These are phyloP conservation scores for Candida tibetensis DNA, from an alignment of 805 yeast genomes.

Conservation along the genomic window DNA sequence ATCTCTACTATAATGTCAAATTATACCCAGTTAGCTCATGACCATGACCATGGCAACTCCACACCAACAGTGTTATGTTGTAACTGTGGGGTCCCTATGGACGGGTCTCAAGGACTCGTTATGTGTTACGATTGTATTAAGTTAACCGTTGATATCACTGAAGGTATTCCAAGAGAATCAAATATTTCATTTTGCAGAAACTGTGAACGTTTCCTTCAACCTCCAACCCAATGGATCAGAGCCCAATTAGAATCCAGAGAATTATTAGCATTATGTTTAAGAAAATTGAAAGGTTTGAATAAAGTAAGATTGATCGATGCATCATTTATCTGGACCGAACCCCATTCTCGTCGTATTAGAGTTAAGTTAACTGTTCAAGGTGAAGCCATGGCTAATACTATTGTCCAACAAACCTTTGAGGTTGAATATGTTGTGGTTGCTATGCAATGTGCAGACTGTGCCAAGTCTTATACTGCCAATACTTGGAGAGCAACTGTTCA, in stretches of 20 bases:
- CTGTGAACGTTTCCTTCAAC: slow-evolving; percentile 94
- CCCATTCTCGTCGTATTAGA: slow-evolving; percentile 93
- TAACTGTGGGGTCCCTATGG: slow-evolving; percentile 98
- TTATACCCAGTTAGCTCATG: slow-evolving; percentile 40
- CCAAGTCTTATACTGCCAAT: slow-evolving; percentile 91
- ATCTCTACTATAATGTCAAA: slow-evolving; percentile 43
- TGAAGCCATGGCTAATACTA: slow-evolving; percentile 88
- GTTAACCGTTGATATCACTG: slow-evolving; percentile 88
- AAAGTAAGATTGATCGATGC: slow-evolving; percentile 91
- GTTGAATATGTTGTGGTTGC: slow-evolving; percentile 92
- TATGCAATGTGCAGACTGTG: slow-evolving; percentile 98
- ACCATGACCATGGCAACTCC: slow-evolving; percentile 27
- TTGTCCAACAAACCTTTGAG: slow-evolving; percentile 90
- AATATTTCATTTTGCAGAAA: slow-evolving; percentile 92
- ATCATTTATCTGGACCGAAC: slow-evolving; percentile 97
- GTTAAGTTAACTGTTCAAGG: slow-evolving; percentile 94
- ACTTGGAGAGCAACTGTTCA: slow-evolving; percentile 99
- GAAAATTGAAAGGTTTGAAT: slow-evolving; percentile 82
- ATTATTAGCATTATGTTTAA: slow-evolving; percentile 82
- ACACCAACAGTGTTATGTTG: slow-evolving; percentile 92
- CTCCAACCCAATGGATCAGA: slow-evolving; percentile 90
- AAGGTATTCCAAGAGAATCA: slow-evolving; percentile 89
- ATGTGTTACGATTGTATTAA: slow-evolving; percentile 98
- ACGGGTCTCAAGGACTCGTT: slow-evolving; percentile 87
- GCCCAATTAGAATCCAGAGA: slow-evolving; percentile 93